Percentiles rank a stretch among this genome's conserved stretches.
These are phyloP conservation scores for Salix purpurea DNA, from an alignment of 345 rosid species.

Conservation along the genomic window DNA sequence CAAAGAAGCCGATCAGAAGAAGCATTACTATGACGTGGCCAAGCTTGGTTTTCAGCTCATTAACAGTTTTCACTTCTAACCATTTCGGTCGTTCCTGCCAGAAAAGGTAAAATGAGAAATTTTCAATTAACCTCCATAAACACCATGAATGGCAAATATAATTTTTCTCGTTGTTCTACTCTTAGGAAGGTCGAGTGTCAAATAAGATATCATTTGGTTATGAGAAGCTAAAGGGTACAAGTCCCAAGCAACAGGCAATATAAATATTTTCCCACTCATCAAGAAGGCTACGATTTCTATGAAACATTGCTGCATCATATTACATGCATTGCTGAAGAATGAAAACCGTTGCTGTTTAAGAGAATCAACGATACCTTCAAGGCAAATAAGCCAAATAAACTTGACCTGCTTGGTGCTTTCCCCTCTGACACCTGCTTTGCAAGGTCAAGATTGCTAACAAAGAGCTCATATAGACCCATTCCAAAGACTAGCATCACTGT, in stretches of 20 bases:
- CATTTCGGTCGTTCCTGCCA: conserved; percentile 76
- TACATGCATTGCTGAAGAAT: too few species aligned
- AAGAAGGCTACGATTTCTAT: background rate
- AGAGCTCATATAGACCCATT: conserved; percentile 92
- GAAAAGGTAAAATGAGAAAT: background rate
- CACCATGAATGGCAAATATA: too few species aligned
- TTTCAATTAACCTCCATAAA: background rate
- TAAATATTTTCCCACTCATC: too few species aligned
- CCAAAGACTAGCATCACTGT: conserved; percentile 96
- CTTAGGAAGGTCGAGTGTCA: too few species aligned
- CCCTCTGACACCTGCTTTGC: conserved; percentile 41
- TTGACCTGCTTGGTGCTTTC: conserved; percentile 39
- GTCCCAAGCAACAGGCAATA: too few species aligned
- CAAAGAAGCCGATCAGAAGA: conserved; percentile 78
- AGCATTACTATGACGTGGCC: conserved; percentile 98
- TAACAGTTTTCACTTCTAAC: conserved; percentile 73
- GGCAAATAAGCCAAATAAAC: conserved; percentile 70
- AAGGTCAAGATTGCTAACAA: conserved; percentile 69
- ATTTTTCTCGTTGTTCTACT: too few species aligned
- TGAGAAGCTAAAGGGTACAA: too few species aligned
- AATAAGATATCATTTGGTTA: too few species aligned
- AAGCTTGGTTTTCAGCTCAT: conserved; percentile 76
- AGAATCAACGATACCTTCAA: conserved; percentile 44
- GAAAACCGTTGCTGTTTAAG: too few species aligned
- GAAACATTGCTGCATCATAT: too few species aligned